Conservation (phyloP, 2,329 filamentous ascomycete species). For the Paraphaeosphaeria sporulosa region DNA sequence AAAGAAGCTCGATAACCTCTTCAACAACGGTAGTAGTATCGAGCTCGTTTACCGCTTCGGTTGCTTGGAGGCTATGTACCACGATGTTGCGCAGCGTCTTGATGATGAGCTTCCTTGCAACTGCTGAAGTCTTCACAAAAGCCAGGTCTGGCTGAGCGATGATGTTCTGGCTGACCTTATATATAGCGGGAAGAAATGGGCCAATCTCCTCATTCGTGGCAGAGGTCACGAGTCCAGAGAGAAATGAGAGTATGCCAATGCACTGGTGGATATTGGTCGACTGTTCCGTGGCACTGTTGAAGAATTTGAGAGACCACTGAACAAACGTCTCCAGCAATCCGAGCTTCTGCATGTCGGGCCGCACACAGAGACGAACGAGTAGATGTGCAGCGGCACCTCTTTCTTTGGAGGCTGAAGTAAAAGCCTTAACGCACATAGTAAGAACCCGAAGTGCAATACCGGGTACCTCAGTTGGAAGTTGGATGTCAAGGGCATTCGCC, state of each 20-base stretch:
- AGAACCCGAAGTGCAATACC: slow-evolving; percentile 75
- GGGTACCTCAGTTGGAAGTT: slow-evolving; percentile 69
- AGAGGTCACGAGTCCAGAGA: slow-evolving; percentile 76
- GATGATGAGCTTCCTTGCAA: slow-evolving; percentile 81
- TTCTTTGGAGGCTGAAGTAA: slow-evolving; percentile 82
- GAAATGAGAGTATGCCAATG: slow-evolving; percentile 80
- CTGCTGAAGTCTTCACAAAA: slow-evolving; percentile 74
- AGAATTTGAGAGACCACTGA: slow-evolving; percentile 71
- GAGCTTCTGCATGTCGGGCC: slow-evolving; percentile 85
- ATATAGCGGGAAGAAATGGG: slow-evolving; percentile 70
- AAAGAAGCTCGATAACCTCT: slow-evolving; percentile 79
- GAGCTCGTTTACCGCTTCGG: slow-evolving; percentile 36
- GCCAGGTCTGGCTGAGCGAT: slow-evolving; percentile 59
- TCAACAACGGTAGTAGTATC: slow-evolving; percentile 65
- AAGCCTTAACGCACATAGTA: slow-evolving; percentile 73
- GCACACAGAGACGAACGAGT: slow-evolving; percentile 80
- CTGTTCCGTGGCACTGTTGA: slow-evolving; percentile 58
- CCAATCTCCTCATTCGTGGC: slow-evolving; percentile 78
- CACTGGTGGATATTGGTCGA: slow-evolving; percentile 72
- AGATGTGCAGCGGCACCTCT: slow-evolving; percentile 85
- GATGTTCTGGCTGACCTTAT: slow-evolving; percentile 68
- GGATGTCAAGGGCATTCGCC: slow-evolving; percentile 52
- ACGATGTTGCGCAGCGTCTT: slow-evolving; percentile 83
- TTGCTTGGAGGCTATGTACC: slow-evolving; percentile 66
- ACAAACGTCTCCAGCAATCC: slow-evolving; percentile 74